phyloP scores from a whole-genome alignment of 2,329 filamentous ascomycete species.

The Botrytis paeoniae region DNA sequence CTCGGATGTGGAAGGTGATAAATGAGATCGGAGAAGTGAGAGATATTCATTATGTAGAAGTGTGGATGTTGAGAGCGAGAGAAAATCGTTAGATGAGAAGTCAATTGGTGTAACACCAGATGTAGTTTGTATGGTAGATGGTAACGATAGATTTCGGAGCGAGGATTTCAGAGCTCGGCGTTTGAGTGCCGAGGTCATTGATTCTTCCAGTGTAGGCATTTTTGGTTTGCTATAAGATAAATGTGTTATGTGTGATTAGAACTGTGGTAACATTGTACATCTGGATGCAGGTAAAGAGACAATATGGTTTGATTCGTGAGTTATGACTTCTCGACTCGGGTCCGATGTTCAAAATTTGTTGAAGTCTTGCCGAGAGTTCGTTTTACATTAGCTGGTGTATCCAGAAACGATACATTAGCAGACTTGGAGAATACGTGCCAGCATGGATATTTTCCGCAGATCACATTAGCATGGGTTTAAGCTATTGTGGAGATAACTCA shows the following conservation, averaged over 20 bases:
- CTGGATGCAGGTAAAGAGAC: not conserved
- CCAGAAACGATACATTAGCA: not conserved
- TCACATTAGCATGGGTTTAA: not conserved
- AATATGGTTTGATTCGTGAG: conserved; percentile 4
- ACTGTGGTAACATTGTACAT: not conserved
- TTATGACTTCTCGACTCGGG: not conserved
- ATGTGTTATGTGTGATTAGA: not conserved
- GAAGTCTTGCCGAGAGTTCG: not conserved
- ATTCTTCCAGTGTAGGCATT: conserved; percentile 18
- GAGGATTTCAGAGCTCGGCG: conserved; percentile 16
- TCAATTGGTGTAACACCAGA: conserved; percentile 41
- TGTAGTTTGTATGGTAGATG: conserved; percentile 38
- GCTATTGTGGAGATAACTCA: not conserved
- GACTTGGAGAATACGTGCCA: not conserved
- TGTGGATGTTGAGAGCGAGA: conserved; percentile 30
- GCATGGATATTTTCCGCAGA: not conserved
- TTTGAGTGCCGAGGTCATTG: conserved; percentile 13
- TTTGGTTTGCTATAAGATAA: not conserved
- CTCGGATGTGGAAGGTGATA: not conserved
- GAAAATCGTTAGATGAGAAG: conserved; percentile 35
- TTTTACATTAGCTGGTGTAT: not conserved
- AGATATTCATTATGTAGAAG: conserved; percentile 25
- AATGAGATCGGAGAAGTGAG: conserved; percentile 19
- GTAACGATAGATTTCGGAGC: conserved; percentile 1
- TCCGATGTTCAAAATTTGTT: not conserved